Conservation (phyloP, 1,284 basidiomycete genomes). For the Austroboletus novae-zelandiae region DNA sequence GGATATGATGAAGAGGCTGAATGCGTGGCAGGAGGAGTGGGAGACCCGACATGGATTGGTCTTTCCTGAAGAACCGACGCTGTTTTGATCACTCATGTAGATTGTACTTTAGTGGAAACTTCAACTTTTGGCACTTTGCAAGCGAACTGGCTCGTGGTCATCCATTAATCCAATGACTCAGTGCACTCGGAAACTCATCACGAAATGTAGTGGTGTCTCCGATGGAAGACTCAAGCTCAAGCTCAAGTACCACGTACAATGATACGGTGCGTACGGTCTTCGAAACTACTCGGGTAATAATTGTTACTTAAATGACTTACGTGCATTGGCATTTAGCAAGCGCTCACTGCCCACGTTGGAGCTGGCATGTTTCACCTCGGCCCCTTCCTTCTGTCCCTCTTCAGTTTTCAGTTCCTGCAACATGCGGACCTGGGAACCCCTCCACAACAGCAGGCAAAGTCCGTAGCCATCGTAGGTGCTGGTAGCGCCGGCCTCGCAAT, state of each 20-base stretch:
- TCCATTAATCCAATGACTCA: too few relatives aligned
- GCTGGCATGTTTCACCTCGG: constrained; percentile 9
- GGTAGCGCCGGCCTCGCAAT: constrained; percentile 54
- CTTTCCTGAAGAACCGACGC: constrained; percentile 6
- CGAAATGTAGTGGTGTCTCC: too few relatives aligned
- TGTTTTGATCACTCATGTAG: constrained; percentile 6
- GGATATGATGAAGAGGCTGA: constrained; percentile 44
- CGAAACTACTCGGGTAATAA: too few relatives aligned
- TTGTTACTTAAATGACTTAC: too few relatives aligned
- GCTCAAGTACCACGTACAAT: too few relatives aligned
- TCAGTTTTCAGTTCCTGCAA: constrained; percentile 11
- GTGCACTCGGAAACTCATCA: too few relatives aligned
- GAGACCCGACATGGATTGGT: constrained; percentile 31
- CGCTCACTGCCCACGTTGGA: too few relatives aligned
- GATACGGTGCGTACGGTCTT: too few relatives aligned
- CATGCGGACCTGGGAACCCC: not conserved
- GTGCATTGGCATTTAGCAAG: too few relatives aligned
- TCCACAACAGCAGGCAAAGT: constrained; percentile 32
- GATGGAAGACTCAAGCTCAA: too few relatives aligned
- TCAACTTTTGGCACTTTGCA: too few relatives aligned
- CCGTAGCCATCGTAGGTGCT: constrained; percentile 51
- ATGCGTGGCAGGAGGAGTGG: constrained; percentile 46
- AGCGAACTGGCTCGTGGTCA: too few relatives aligned
- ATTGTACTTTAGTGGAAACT: not conserved
- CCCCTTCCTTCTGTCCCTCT: constrained; percentile 12